Conservation (phyloP, 192 early-diverging fungal genomes). For the Linnemannia exigua region DNA sequence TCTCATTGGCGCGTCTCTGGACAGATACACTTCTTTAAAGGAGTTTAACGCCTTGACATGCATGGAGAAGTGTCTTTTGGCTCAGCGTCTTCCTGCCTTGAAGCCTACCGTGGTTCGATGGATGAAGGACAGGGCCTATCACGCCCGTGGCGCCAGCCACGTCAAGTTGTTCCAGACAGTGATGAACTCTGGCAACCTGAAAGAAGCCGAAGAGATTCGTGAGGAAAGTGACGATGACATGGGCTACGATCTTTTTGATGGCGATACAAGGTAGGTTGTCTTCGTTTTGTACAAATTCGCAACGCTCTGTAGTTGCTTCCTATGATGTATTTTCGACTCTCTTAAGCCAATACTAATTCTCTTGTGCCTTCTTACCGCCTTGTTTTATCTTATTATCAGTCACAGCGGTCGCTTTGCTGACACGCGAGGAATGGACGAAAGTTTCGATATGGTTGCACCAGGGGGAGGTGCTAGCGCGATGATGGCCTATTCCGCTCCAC, state of each 20-base stretch:
- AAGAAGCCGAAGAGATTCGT: background rate
- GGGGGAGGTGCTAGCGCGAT: background rate
- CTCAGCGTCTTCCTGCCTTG: conserved; percentile 43
- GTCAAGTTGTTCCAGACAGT: conserved; percentile 44
- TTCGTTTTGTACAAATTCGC: no score
- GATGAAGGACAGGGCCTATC: conserved; percentile 36
- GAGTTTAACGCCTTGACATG: conserved; percentile 45
- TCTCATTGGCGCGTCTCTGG: conserved; percentile 45
- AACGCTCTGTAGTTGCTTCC: no score
- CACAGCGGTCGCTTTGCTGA: no score
- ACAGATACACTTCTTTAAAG: conserved; percentile 37
- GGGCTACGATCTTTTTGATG: conserved; percentile 24
- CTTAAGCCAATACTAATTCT: no score
- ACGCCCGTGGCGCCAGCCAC: conserved; percentile 13
- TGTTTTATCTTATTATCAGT: no score
- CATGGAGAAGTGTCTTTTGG: conserved; percentile 62
- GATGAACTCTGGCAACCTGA: conserved; percentile 45
- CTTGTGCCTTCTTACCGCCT: no score
- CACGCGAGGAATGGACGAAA: background rate
- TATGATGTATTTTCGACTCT: background rate
- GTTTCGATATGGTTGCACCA: background rate
- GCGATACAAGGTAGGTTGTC: background rate
- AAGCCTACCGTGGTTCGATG: conserved; percentile 34
- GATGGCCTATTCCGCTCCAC: background rate
- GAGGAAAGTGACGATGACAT: conserved; percentile 34